Percentiles rank a stretch among this genome's conserved stretches.
Evolutionary conservation across 2,329 filamentous ascomycete genomes (phyloP).

Genomic region (Colletotrichum magnum): DNA sequence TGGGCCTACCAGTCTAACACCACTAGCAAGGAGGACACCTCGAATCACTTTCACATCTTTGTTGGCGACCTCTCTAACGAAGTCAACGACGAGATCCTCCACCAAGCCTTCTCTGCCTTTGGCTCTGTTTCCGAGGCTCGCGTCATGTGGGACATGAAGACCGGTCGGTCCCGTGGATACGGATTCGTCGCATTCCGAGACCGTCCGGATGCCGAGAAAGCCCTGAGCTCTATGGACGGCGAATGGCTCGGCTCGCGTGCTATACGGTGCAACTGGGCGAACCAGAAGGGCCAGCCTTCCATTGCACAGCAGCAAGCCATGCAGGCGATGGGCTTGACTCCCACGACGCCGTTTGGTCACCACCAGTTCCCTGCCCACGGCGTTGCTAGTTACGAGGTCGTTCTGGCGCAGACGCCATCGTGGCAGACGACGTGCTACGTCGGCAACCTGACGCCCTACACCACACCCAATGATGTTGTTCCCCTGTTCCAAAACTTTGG

Average conservation of each 20-base stretch:
- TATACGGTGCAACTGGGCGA: slow-evolving; percentile 99
- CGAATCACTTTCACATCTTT: slow-evolving; percentile 98
- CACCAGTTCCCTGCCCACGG: slow-evolving; percentile 98
- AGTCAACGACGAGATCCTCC: slow-evolving; percentile 95
- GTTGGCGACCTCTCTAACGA: slow-evolving; percentile 98
- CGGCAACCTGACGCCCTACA: slow-evolving; percentile 97
- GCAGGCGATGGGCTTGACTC: slow-evolving; percentile 98
- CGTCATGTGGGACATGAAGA: slow-evolving; percentile 99
- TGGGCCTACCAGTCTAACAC: slow-evolving; percentile 99
- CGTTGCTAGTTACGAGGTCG: slow-evolving; percentile 97
- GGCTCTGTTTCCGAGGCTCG: slow-evolving; percentile 96
- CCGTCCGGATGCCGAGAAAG: slow-evolving; percentile 93
- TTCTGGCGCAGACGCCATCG: slow-evolving; percentile 91
- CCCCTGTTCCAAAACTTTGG: slow-evolving; percentile 99
- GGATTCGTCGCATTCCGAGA: slow-evolving; percentile 98
- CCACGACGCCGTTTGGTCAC: slow-evolving; percentile 94
- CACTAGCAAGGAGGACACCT: slow-evolving; percentile 95
- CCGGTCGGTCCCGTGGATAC: slow-evolving; percentile 95
- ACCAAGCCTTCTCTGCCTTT: slow-evolving; percentile 96
- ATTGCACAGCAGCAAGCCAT: slow-evolving; percentile 98
- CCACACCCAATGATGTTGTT: slow-evolving; percentile 95
- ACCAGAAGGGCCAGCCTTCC: slow-evolving; percentile 99
- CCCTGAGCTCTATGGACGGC: slow-evolving; percentile 96
- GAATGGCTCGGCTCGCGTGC: slow-evolving; percentile 99
- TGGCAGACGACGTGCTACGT: slow-evolving; percentile 99